Evolutionary conservation across 257 asterid species (phyloP).

Genomic region (Forsythia suspensa): DNA sequence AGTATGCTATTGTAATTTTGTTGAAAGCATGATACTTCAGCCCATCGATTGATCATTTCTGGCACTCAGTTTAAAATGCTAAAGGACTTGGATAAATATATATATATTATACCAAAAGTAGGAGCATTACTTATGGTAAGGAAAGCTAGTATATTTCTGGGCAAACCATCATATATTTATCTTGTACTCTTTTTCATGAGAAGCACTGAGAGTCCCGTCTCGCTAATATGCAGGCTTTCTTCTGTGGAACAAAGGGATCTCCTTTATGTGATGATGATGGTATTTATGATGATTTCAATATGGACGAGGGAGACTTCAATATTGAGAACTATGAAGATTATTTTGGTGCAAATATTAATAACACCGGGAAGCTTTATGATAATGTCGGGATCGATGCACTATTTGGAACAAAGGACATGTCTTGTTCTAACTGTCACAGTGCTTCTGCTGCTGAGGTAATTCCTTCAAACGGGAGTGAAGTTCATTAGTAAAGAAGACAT

Average conservation of each 20-base stretch:
- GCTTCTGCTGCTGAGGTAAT: conserved; percentile 49
- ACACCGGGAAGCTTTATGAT: conserved; percentile 48
- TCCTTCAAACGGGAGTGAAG: background rate
- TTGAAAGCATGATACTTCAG: background rate
- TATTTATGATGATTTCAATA: conserved; percentile 43
- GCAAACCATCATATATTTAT: background rate
- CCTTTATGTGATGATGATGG: conserved; percentile 39
- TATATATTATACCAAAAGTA: background rate
- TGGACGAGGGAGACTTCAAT: conserved; percentile 56
- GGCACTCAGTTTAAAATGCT: background rate
- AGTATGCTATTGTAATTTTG: background rate
- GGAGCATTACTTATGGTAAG: background rate
- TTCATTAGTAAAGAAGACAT: too few relatives aligned
- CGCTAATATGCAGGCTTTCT: conserved; percentile 31
- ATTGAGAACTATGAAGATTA: conserved; percentile 59
- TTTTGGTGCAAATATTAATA: conserved; percentile 42
- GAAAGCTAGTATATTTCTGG: background rate
- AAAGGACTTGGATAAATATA: background rate
- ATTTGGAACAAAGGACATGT: conserved; percentile 44
- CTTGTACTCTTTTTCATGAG: background rate
- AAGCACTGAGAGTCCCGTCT: background rate
- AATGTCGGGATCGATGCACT: conserved; percentile 43
- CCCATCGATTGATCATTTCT: background rate
- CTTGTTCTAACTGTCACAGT: conserved; percentile 39
- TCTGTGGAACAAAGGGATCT: conserved; percentile 38